A percentile compares a stretch with the other conserved stretches of the same genome.
Evolutionary conservation across 139 green algal genomes (phyloP).

Genomic region (Chlorella vulgaris): DNA sequence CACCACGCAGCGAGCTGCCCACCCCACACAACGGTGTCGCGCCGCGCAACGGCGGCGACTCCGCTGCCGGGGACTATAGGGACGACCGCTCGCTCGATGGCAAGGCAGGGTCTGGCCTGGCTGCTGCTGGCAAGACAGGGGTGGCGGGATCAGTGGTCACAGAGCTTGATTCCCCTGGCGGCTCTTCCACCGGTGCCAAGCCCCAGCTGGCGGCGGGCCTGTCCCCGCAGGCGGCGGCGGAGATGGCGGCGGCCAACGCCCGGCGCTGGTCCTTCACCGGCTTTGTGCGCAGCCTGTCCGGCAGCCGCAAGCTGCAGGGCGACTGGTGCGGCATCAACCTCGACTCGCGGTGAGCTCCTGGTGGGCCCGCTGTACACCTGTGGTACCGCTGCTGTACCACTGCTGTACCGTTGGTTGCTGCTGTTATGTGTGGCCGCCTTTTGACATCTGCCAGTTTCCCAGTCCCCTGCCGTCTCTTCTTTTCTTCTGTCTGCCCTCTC

Average conservation of each 20-base stretch:
- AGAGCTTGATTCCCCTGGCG: neutral
- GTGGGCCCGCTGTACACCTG: too few relatives aligned
- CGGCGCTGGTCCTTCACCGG: slow-evolving; percentile 4
- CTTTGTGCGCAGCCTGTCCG: slow-evolving; percentile 9
- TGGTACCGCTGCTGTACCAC: neutral
- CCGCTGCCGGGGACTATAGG: neutral
- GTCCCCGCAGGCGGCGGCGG: neutral
- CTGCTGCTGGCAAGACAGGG: neutral
- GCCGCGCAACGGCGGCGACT: neutral
- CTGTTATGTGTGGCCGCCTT: too few relatives aligned
- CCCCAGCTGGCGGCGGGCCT: neutral
- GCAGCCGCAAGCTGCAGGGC: neutral
- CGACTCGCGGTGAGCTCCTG: slow-evolving; percentile 19
- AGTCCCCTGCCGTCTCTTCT: too few relatives aligned
- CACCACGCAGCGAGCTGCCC: neutral
- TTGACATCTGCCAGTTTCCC: too few relatives aligned
- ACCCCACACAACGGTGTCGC: neutral
- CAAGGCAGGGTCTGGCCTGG: neutral
- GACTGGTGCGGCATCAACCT: slow-evolving; percentile 32
- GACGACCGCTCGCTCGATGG: too few relatives aligned
- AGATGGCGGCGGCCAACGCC: neutral
- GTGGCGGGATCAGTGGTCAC: too few relatives aligned
- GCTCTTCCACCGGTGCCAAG: neutral
- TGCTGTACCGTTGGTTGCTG: too few relatives aligned
- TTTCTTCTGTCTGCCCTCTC: too few relatives aligned